These are phyloP conservation scores for Colletotrichum sojae DNA, from an alignment of 2,329 filamentous ascomycete genomes.

Conservation along the genomic window DNA sequence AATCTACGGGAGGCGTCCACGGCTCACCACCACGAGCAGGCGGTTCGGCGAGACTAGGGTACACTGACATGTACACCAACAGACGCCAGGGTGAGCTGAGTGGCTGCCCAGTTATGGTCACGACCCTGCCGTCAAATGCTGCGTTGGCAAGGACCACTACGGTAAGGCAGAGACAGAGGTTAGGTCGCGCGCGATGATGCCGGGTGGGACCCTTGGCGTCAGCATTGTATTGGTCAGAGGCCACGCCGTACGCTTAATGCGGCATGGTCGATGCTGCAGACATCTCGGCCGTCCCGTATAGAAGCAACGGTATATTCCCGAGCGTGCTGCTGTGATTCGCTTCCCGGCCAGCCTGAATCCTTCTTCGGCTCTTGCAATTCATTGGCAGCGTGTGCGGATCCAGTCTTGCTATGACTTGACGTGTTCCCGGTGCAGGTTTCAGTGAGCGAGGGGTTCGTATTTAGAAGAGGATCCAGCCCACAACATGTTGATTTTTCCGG, in stretches of 20 bases:
- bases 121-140: background rate
- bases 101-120: background rate
- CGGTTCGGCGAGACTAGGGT: background rate
- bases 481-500: no score
- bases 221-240: slow-evolving; percentile 12
- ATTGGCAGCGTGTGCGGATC: slow-evolving; percentile 1
- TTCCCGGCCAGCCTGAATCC: background rate
- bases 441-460: background rate
- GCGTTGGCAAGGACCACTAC: background rate
- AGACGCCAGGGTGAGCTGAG: background rate
- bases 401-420: background rate
- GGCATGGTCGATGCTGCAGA: slow-evolving; percentile 12
- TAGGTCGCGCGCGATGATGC: background rate
- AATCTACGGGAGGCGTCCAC: background rate
- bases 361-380: background rate
- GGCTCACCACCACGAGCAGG: background rate
- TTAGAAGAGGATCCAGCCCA: background rate
- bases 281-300: slow-evolving; percentile 20
- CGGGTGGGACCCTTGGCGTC: slow-evolving; percentile 16
- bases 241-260: background rate
- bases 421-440: background rate
- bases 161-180: slow-evolving; percentile 1
- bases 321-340: slow-evolving; percentile 7
- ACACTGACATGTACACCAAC: background rate
- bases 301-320: background rate